Base-by-base conservation (phyloP, 1,139 yeast genomes). In the Debaryomyces psychrophilus region DNA sequence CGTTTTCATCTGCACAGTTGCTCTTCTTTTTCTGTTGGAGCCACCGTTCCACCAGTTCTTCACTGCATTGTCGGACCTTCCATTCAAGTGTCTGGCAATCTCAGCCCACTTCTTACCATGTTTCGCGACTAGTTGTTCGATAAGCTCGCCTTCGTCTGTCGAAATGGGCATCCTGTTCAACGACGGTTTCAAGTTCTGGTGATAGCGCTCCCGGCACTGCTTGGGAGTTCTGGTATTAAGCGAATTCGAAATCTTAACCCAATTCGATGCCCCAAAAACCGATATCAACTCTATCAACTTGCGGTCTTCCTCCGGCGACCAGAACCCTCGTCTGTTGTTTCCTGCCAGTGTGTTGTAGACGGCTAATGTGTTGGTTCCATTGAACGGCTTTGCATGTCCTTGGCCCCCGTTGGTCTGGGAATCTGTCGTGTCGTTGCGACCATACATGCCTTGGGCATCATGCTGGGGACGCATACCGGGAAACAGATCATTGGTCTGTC, bases 21-120 rank as follows among this genome's bases (percentile, higher is more conserved):
- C 83, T 51, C 88, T 64, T 55, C 90, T 76, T 53, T 95, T 70
- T 50, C 95, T 76, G 58, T 87, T 88, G 14, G 95, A 92, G 9
- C 95, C 95, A 6, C 96, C 95, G 60, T 90, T 90, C 97, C 96
- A 90, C 97, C 97, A 90, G 67, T 90, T 90, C 62, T 90, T 90
- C 56, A 90, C 89, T 25, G 96, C 93, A 64, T 90, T 90, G 65
- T 90, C 97, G 14, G 89, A 81, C 45, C 97, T 73, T 1, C 96
- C 96, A 54, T 87, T 85, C 51, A 90, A 69, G 64, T 89, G 96
- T 44, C 96, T 79, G 22, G 96, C 90, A 43, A 90, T 90, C 61
- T 89, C 96, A 1, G 97, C 97, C 97, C 97, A 90, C 59, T 88
- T 81, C 65, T 90, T 89, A 44, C 97, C 97, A 61, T 87, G 81